Conservation (phyloP, 2,329 filamentous ascomycete species). For the Graphilbum ipis-grandicollis region DNA sequence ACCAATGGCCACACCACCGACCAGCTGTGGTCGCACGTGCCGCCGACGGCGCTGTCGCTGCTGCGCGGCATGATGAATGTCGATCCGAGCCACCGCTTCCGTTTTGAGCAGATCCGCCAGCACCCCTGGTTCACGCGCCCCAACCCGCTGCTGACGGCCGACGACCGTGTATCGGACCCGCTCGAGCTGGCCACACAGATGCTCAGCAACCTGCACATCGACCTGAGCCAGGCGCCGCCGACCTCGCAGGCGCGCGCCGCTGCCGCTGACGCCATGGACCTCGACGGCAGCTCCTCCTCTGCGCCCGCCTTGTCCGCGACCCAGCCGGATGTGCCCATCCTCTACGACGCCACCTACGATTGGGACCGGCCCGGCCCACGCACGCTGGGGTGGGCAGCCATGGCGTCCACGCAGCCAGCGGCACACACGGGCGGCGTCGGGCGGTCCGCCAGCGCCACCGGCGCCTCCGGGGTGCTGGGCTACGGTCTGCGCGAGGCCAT, state of each 20-base stretch:
- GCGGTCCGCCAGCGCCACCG: slow-evolving; percentile 12
- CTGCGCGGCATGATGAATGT: slow-evolving; percentile 87
- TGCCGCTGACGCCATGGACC: slow-evolving; percentile 45
- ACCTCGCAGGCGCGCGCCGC: slow-evolving; percentile 14
- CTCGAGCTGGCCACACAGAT: slow-evolving; percentile 83
- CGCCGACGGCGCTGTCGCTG: slow-evolving; percentile 57
- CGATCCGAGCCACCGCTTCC: slow-evolving; percentile 58
- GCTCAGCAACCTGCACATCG: slow-evolving; percentile 79
- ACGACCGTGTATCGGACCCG: slow-evolving; percentile 63
- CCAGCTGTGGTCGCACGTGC: slow-evolving; percentile 68
- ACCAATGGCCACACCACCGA: slow-evolving; percentile 70
- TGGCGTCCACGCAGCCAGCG: slow-evolving; percentile 33
- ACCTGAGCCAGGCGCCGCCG: slow-evolving; percentile 58
- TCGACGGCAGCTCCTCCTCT: slow-evolving; percentile 50
- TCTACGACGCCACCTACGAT: slow-evolving; percentile 62
- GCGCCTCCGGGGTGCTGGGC: slow-evolving; percentile 9
- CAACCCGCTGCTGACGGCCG: slow-evolving; percentile 58
- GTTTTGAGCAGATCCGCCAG: slow-evolving; percentile 68
- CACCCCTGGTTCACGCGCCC: slow-evolving; percentile 88
- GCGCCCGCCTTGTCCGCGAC: slow-evolving; percentile 14
- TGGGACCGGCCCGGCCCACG: slow-evolving; percentile 63
- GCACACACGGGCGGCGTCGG: slow-evolving; percentile 18
- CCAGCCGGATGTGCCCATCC: slow-evolving; percentile 51
- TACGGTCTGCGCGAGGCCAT: slow-evolving; percentile 36
- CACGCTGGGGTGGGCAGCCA: slow-evolving; percentile 23